A percentile compares a stretch with the other conserved stretches of the same genome.
Conservation (phyloP, 176 grass and related monocot genomes). For the Sorghum bicolor region DNA sequence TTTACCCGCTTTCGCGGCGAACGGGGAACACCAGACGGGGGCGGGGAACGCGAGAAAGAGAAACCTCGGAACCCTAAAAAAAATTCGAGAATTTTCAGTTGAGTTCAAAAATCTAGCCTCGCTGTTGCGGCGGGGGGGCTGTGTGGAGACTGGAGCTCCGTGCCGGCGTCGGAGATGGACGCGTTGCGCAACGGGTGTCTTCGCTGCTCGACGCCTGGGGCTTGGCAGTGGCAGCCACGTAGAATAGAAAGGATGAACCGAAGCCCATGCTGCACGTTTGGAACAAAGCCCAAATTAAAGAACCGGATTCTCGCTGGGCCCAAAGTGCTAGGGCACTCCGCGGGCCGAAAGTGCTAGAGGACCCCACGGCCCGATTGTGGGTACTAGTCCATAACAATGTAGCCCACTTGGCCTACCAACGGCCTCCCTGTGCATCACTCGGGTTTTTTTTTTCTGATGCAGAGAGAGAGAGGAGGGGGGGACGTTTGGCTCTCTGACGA, state of each 20-base stretch:
- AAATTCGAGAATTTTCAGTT: too few relatives aligned
- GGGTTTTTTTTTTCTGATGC: too few relatives aligned
- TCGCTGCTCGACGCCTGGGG: background rate
- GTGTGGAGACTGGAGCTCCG: background rate
- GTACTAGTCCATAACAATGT: background rate
- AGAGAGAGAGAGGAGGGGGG: too few relatives aligned
- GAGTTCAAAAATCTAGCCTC: background rate
- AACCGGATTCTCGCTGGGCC: background rate
- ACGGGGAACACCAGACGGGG: background rate
- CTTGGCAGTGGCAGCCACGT: background rate
- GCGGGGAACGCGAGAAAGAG: background rate
- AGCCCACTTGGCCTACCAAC: background rate
- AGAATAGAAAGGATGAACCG: background rate
- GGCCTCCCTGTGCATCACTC: background rate
- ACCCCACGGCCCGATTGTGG: too few relatives aligned
- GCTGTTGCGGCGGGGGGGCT: background rate
- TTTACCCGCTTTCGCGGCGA: background rate
- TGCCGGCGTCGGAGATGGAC: background rate
- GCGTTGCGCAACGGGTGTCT: background rate
- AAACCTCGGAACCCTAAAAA: background rate
- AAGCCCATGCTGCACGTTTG: background rate
- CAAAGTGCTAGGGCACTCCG: background rate
- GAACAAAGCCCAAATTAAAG: background rate
- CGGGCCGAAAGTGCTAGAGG: too few relatives aligned
- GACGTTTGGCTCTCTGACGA: too few relatives aligned